Conservation (phyloP, 176 grass and related monocot species). For the Triticum monococcum region DNA sequence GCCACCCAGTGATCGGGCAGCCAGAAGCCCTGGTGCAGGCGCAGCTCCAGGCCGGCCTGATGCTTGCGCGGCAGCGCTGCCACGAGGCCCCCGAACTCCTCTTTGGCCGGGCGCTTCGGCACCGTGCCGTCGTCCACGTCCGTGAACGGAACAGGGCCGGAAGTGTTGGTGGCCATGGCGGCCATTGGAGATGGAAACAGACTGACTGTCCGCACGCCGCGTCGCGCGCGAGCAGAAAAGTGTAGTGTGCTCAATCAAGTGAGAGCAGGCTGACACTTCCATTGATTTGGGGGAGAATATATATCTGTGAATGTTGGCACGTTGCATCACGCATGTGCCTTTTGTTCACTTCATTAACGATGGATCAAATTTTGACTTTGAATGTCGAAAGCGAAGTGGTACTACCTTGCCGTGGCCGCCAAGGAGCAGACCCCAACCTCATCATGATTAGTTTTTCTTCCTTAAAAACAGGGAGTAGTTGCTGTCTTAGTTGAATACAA, state of each 20-base stretch:
- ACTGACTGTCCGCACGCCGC: not conserved
- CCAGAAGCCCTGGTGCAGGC: conserved; percentile 30
- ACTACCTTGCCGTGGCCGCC: not conserved
- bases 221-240: not conserved
- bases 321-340: not conserved
- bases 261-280: not conserved
- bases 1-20: conserved; percentile 7
- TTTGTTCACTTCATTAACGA: not conserved
- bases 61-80: conserved; percentile 17
- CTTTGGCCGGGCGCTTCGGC: not conserved
- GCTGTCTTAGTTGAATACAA: no score
- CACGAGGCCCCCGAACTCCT: conserved; percentile 30
- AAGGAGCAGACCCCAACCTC: not conserved
- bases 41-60: not conserved
- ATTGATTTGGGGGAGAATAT: not conserved
- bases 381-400: not conserved
- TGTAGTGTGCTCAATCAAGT: not conserved
- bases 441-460: not conserved
- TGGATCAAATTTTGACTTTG: not conserved
- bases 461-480: no score
- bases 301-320: not conserved
- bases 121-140: conserved; percentile 11
- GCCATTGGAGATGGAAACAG: not conserved
- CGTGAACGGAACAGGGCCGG: conserved; percentile 42
- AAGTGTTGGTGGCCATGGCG: not conserved